Evolutionary conservation across 225 moss, liverwort and hornwort species (phyloP).

Genomic region (Sphagnum tenellum): DNA sequence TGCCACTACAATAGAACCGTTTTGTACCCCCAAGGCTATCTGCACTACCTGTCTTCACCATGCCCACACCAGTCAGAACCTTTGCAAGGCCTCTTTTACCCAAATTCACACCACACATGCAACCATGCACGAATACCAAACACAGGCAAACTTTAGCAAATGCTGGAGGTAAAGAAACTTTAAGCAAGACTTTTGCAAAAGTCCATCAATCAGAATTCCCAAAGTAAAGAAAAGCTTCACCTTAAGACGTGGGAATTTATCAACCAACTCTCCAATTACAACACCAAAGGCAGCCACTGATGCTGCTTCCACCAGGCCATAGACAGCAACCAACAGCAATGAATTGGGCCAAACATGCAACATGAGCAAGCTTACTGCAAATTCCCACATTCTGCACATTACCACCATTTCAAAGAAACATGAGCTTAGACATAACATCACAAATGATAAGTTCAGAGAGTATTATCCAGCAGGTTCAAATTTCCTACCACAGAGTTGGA

Average conservation of each 20-base stretch:
- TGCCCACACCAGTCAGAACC: too few relatives aligned
- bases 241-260: conserved; percentile 63
- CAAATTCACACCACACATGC: too few relatives aligned
- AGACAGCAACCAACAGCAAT: conserved; percentile 70
- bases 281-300: conserved; percentile 79
- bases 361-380: conserved; percentile 85
- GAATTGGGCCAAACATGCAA: conserved; percentile 80
- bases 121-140: too few relatives aligned
- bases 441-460: neutral
- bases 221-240: conserved; percentile 15
- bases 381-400: conserved; percentile 89
- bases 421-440: neutral
- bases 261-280: conserved; percentile 73
- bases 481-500: too few relatives aligned
- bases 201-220: too few relatives aligned
- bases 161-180: neutral
- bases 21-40: conserved; percentile 69
- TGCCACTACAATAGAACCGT: conserved; percentile 65
- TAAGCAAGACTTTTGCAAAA: neutral
- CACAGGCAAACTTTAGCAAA: neutral
- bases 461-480: neutral
- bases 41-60: conserved; percentile 50
- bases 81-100: too few relatives aligned
- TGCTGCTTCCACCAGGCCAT: conserved; percentile 79
- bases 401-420: neutral